These are phyloP conservation scores for Boletellus dicymbophilus DNA, from an alignment of 1,284 basidiomycete genomes.

Conservation along the genomic window DNA sequence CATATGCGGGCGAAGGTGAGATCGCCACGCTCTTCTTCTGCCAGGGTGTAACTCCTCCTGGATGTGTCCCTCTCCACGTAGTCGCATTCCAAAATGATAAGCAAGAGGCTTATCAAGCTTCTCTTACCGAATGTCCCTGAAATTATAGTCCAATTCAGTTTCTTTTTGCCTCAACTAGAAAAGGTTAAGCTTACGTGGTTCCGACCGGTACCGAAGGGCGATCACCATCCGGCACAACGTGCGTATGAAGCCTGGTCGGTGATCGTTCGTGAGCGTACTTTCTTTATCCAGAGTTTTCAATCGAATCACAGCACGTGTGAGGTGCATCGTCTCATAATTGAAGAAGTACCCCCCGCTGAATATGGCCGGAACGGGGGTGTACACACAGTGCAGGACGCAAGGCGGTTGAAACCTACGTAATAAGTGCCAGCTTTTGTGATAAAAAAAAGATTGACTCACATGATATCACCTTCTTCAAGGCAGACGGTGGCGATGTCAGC, in stretches of 20 bases:
- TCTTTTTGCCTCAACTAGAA: not conserved
- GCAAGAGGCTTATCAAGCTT: not conserved
- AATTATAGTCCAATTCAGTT: not conserved
- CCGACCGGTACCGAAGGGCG: slow-evolving; percentile 1
- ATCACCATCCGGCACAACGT: slow-evolving; percentile 10
- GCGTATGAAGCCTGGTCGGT: not conserved
- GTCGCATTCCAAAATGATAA: not conserved
- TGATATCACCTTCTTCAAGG: slow-evolving; percentile 6
- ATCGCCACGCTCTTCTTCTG: not conserved
- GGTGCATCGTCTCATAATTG: slow-evolving; percentile 9
- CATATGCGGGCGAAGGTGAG: not conserved
- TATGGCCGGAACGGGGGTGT: slow-evolving; percentile 2
- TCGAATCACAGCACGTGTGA: not conserved
- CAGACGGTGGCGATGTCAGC: slow-evolving; percentile 8
- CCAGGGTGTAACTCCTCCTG: not conserved
- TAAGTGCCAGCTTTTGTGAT: not conserved
- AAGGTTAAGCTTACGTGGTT: not conserved
- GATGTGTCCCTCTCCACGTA: not conserved
- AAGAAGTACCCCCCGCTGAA: slow-evolving; percentile 15
- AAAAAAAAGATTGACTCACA: slow-evolving; percentile 1
- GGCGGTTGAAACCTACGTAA: slow-evolving; percentile 12
- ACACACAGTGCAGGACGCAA: not conserved
- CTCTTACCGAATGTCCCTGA: not conserved
- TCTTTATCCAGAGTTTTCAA: rapidly evolving
- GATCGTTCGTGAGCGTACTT: slow-evolving; percentile 1